Percentiles rank a stretch among this genome's conserved stretches.
Conservation (phyloP, 768 basidiomycete genomes). For the Naganishia onofrii region DNA sequence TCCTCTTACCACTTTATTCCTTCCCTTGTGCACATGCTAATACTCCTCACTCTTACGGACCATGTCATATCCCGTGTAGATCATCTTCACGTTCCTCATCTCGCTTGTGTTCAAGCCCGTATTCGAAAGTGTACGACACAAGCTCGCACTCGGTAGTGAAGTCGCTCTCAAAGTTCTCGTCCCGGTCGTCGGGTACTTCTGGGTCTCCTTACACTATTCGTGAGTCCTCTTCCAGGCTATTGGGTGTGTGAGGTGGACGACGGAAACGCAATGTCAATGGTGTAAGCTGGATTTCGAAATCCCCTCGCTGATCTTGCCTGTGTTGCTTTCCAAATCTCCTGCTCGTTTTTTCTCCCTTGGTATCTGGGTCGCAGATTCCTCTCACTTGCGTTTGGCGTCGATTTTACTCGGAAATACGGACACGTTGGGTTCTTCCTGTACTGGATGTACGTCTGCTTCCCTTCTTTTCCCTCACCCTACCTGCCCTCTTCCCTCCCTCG, state of each 20-base stretch:
- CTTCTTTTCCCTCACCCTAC: neutral
- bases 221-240: neutral
- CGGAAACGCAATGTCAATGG: too few relatives aligned
- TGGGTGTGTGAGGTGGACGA: too few relatives aligned
- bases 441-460: slow-evolving; percentile 46
- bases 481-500: too few relatives aligned
- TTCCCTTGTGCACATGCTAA: neutral
- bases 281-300: too few relatives aligned
- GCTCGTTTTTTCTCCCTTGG: too few relatives aligned
- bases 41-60: neutral
- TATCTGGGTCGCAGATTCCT: slow-evolving; percentile 40
- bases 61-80: too few relatives aligned
- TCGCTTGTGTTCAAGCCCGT: slow-evolving; percentile 31
- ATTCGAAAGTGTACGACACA: slow-evolving; percentile 34
- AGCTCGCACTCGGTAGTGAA: slow-evolving; percentile 38
- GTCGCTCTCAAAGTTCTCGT: slow-evolving; percentile 41
- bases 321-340: too few relatives aligned
- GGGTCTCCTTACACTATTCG: slow-evolving; percentile 47
- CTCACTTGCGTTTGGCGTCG: slow-evolving; percentile 46
- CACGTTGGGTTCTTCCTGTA: slow-evolving; percentile 49
- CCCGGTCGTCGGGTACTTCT: slow-evolving; percentile 43
- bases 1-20: neutral
- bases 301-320: too few relatives aligned
- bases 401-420: slow-evolving; percentile 44
- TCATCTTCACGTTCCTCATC: slow-evolving; percentile 50